Base-by-base conservation (phyloP, 1,284 basidiomycete species). In the Cystobasidium pallidum region DNA sequence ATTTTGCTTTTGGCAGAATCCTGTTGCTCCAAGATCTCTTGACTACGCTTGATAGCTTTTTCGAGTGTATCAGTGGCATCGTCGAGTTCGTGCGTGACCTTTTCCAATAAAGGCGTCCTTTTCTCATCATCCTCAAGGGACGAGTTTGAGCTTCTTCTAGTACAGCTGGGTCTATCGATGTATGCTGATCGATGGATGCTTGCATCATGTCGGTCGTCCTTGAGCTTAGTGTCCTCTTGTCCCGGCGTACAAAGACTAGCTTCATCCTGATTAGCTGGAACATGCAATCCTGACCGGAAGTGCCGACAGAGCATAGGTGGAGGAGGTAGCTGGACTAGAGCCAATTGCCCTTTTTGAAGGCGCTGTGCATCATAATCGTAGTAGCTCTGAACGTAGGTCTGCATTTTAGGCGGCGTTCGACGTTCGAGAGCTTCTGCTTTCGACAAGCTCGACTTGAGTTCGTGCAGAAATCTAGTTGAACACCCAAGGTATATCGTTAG, bases 371-470 rank as follows among this genome's bases (percentile, higher is more conserved):
- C 68, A 21, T 71, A 58, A 17, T 59, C 43, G 17, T 36, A n/a
- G 43, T 54, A 71, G 19, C 64, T 58, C 17, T 63, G 39, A 19
- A 55, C 4, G 36, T 71, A 71, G 17, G 47, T 63, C n/a, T 63
- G 59, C 39, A 71, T 51, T 21, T 71, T 71, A 2, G 68, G 68
- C 21, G 68, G 68, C 6, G 62, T 61, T 0, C 59, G 68, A 3
- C 36, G 47, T 3, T 21, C 34, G 28, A 71, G 45, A 32, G 32
- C 43, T 34, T 51, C 61, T 32, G 68, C 61, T 30, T 51, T 63
- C 21, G 59, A 61, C 10, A 71, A 30, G 7, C 49, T 57, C 2
- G 39, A 19, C 15, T 49, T 45, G 36, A 71, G 49, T 10, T 64
- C 68, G n/a, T 64, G 39, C 15, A 71, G 39, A 13, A 71, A 41